phyloP scores from a whole-genome alignment of 306 rosid species.

The Sindora glabra region DNA sequence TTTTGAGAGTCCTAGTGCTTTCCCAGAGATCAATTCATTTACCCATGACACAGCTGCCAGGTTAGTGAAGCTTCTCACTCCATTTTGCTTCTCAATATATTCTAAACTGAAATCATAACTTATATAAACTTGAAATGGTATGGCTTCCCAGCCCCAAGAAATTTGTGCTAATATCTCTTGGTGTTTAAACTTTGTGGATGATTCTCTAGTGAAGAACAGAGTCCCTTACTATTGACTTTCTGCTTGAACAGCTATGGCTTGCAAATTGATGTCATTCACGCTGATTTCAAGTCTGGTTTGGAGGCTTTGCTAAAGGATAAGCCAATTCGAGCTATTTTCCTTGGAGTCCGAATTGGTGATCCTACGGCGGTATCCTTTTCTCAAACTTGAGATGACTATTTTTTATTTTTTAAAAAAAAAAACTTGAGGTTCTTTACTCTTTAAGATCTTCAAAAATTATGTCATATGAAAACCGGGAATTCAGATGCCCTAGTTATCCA shows the following conservation, averaged over 20 bases:
- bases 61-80: conserved; percentile 44
- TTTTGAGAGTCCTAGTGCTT: conserved; percentile 74
- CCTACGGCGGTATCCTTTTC: conserved; percentile 82
- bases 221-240: conserved; percentile 9
- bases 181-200: not conserved
- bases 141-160: not conserved
- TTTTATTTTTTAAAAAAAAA: not conserved
- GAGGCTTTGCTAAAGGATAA: conserved; percentile 67
- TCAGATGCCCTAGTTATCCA: not conserved
- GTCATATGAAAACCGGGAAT: not conserved
- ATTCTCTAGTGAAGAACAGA: not conserved
- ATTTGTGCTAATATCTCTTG: not conserved
- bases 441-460: not conserved
- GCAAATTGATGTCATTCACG: conserved; percentile 70
- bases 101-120: conserved; percentile 1
- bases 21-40: conserved; percentile 79
- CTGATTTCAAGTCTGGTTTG: conserved; percentile 90
- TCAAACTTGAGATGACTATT: not conserved
- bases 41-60: conserved; percentile 61
- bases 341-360: conserved; percentile 95
- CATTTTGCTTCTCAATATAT: not conserved
- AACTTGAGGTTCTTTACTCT: not conserved
- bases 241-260: conserved; percentile 69
- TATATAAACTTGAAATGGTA: not conserved
- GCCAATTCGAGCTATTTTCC: conserved; percentile 87